Percentiles rank a stretch among this genome's conserved stretches.
These are phyloP conservation scores for Zelopaecilomyces penicillatus DNA, from an alignment of 2,329 filamentous ascomycete genomes.

Conservation along the genomic window DNA sequence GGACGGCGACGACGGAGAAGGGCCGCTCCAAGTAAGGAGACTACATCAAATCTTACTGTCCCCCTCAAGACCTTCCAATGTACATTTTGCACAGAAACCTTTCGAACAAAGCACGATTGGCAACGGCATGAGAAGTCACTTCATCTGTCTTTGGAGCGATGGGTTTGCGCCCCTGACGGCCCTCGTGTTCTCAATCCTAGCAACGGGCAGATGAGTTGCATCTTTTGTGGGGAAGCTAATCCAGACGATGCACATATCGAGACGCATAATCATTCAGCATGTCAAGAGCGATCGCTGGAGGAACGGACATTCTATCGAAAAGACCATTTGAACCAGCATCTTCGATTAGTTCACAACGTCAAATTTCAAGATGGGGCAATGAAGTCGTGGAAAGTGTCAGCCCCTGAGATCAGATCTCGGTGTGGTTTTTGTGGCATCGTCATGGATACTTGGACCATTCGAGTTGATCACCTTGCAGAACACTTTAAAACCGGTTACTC, in stretches of 20 bases:
- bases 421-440: conserved; percentile 58
- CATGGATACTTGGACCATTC: conserved; percentile 52
- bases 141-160: conserved; percentile 56
- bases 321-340: conserved; percentile 58
- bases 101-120: conserved; percentile 62
- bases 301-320: conserved; percentile 61
- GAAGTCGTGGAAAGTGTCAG: conserved; percentile 53
- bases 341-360: conserved; percentile 53
- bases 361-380: conserved; percentile 58
- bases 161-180: conserved; percentile 55
- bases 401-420: conserved; percentile 52
- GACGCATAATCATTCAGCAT: conserved; percentile 41
- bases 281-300: conserved; percentile 53
- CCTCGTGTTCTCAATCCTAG: conserved; percentile 48
- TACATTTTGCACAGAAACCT: conserved; percentile 61
- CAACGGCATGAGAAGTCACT: conserved; percentile 62
- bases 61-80: conserved; percentile 55
- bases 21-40: conserved; percentile 29
- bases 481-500: conserved; percentile 59
- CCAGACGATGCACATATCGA: conserved; percentile 29
- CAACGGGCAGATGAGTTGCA: conserved; percentile 48
- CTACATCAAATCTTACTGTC: conserved; percentile 24
- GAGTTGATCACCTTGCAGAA: conserved; percentile 57
- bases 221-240: conserved; percentile 50
- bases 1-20: conserved; percentile 41